Evolutionary conservation across 345 rosid genomes (phyloP).

Genomic region (Brassica juncea): DNA sequence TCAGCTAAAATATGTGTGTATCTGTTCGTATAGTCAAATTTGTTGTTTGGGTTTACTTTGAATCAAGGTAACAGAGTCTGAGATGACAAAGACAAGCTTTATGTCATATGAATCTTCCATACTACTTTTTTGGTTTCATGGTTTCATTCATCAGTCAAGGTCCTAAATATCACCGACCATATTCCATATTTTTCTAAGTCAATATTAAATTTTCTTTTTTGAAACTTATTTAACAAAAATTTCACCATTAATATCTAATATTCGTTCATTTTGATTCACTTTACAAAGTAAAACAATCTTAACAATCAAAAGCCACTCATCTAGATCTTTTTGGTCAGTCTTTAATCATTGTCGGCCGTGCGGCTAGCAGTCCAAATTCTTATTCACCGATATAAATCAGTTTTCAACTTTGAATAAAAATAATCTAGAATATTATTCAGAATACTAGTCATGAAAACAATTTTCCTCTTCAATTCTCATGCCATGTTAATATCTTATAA

Average conservation of each 20-base stretch:
- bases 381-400: slow-evolving; percentile 7
- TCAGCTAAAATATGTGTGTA: background rate
- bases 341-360: slow-evolving; percentile 33
- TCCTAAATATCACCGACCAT: slow-evolving; percentile 23
- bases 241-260: too few species aligned
- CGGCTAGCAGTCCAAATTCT: slow-evolving; percentile 5
- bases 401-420: background rate
- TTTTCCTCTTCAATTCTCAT: background rate
- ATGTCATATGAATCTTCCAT: slow-evolving; percentile 15
- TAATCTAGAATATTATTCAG: background rate
- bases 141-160: slow-evolving; percentile 3
- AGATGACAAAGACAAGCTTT: slow-evolving; percentile 20
- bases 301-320: slow-evolving; percentile 22
- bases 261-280: background rate
- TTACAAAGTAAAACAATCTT: slow-evolving; percentile 18
- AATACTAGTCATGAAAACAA: background rate
- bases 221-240: too few species aligned
- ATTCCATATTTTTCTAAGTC: background rate
- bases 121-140: background rate
- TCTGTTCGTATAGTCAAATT: slow-evolving; percentile 15
- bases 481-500: slow-evolving; percentile 11
- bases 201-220: too few species aligned
- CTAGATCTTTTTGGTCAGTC: slow-evolving; percentile 18
- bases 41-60: slow-evolving; percentile 24
- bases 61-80: background rate